Conservation (phyloP, 352 stramenopile species). For the Halophytophthora polymorphica region DNA sequence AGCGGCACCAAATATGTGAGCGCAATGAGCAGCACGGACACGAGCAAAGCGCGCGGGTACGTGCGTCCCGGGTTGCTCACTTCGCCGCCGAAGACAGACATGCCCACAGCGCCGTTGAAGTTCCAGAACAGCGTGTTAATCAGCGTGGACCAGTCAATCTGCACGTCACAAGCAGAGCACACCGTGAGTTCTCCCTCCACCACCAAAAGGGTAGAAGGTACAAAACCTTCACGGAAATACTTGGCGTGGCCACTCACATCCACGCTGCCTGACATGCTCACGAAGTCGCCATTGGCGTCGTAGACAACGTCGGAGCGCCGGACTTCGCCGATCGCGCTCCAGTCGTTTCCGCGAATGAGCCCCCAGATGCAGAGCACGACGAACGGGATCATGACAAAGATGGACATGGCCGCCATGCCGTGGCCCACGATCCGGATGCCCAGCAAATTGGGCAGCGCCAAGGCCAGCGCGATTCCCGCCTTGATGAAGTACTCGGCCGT, state of each 20-base stretch:
- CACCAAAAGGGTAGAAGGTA: constrained; percentile 2
- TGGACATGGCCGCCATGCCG: constrained; percentile 64
- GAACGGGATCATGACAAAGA: constrained; percentile 91
- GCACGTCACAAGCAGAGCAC: background rate
- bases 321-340: constrained; percentile 32
- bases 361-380: constrained; percentile 57
- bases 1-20: constrained; percentile 88
- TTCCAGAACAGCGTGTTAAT: constrained; percentile 97
- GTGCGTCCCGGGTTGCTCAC: constrained; percentile 72
- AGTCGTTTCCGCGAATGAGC: constrained; percentile 23
- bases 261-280: constrained; percentile 35
- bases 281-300: constrained; percentile 28
- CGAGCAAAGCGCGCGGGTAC: constrained; percentile 83
- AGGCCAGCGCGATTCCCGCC: constrained; percentile 32
- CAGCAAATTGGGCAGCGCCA: constrained; percentile 42
- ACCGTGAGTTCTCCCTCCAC: constrained; percentile 4
- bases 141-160: constrained; percentile 79
- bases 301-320: constrained; percentile 33
- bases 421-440: constrained; percentile 84
- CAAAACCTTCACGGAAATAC: background rate
- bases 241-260: constrained; percentile 8
- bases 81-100: constrained; percentile 88
- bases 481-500: constrained; percentile 42
- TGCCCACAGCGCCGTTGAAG: constrained; percentile 90
- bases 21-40: constrained; percentile 74